Base-by-base conservation (phyloP, 352 stramenopile genomes). In the Phytopythium sindhum region DNA sequence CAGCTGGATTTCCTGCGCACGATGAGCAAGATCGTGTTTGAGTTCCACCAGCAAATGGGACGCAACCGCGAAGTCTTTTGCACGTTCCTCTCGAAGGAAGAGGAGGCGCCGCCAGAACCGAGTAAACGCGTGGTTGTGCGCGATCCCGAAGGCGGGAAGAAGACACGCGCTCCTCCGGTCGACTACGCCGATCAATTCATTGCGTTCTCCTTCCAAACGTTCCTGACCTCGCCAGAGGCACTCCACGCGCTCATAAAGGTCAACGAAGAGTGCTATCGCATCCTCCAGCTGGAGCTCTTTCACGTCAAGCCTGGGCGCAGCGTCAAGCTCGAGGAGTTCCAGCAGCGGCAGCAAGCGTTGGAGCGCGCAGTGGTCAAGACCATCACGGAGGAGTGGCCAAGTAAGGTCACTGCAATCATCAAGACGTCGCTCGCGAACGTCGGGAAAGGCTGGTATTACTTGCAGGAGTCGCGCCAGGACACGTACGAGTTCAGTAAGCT, bases 11-110 rank as follows among this genome's bases (percentile, higher is more conserved):
- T 96, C 68, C 67, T 97, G 44, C 86, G 94, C 14, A 90, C 90
- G 10, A 97, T 98, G 89, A 97, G 96, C 74, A 86, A 85, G 58
- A 92, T 98, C 35, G 77, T 98, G 4, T 91, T 98, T 33, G 82
- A 93, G n/a, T 87, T 73, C 31, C 84, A 95, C 42, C 81, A 91
- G 39, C 62, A 78, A 57, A 44, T 67, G 1, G 63, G 72, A 0
- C 73, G 82, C 26, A 91, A 92, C 54, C 33, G 60, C 7, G 78
- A 90, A 44, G 70, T 93, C 1, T 93, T 93, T 45, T 28, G 60
- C 51, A 76, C 76, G 0, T 81, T 93, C 45, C 66, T 93, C 0
- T 66, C 64, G 0, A 61, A 53, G 15, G 76, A 88, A 31, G 81
- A 93, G 53, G 78, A 87, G 57, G 23, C 23, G 12, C 65, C 66